Evolutionary conservation across 2,329 filamentous ascomycete genomes (phyloP).

Genomic region (Stagonosporopsis tanaceti): DNA sequence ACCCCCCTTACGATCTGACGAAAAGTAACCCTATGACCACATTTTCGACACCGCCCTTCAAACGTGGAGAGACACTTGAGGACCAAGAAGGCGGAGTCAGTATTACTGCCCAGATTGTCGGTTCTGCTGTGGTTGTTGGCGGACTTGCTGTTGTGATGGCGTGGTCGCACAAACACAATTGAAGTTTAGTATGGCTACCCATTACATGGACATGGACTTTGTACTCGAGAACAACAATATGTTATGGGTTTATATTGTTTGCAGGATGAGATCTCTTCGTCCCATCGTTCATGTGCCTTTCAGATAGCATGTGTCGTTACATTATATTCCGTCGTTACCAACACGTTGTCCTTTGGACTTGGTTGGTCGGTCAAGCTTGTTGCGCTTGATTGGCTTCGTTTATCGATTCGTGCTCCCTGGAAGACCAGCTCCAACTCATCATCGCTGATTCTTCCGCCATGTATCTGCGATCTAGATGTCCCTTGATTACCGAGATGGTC

Average conservation of each 20-base stretch:
- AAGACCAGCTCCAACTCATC: conserved; percentile 30
- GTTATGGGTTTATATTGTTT: not conserved
- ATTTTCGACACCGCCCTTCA: not conserved
- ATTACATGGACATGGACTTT: not conserved
- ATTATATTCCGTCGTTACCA: conserved; percentile 23
- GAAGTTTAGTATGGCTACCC: not conserved
- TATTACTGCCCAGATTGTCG: not conserved
- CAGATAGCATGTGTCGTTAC: conserved; percentile 22
- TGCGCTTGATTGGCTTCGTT: conserved; percentile 13
- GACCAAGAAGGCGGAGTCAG: not conserved
- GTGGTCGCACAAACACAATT: not conserved
- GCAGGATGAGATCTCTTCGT: not conserved
- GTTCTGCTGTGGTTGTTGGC: not conserved
- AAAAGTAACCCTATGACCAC: not conserved
- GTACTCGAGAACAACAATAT: not conserved
- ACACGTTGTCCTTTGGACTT: conserved; percentile 26
- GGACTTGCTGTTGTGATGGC: not conserved
- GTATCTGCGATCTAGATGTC: conserved; percentile 16
- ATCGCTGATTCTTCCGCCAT: conserved; percentile 20
- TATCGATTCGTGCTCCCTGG: conserved; percentile 14
- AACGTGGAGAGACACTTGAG: conserved; percentile 5
- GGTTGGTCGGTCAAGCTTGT: conserved; percentile 13
- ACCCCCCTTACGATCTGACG: conserved; percentile 1
- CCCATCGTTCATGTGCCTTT: not conserved
- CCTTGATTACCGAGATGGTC: conserved; percentile 1